Conservation (phyloP, 2,329 filamentous ascomycete genomes). For the Stagonosporopsis cucurbitacearum region DNA sequence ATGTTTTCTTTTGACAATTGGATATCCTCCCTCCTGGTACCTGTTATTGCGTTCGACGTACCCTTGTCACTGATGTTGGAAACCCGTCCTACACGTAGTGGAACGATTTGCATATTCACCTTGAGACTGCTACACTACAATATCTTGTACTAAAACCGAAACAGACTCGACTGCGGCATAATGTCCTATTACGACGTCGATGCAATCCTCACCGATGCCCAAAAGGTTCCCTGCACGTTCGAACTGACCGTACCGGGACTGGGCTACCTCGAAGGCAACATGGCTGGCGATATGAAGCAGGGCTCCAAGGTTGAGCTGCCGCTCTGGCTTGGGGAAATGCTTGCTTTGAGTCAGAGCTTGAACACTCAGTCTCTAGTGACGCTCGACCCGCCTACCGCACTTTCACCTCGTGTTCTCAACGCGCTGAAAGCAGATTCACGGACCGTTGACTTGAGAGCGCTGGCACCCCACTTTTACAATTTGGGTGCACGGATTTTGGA, state of each 20-base stretch:
- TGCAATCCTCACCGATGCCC: constrained; percentile 82
- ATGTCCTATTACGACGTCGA: constrained; percentile 81
- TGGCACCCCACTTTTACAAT: constrained; percentile 87
- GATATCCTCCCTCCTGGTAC: background rate
- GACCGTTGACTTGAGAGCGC: constrained; percentile 80
- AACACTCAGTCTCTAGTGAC: constrained; percentile 60
- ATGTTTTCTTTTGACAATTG: background rate
- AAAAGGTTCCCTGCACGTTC: constrained; percentile 97
- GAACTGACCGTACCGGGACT: constrained; percentile 86
- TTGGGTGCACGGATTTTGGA: constrained; percentile 86
- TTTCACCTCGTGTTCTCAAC: constrained; percentile 81
- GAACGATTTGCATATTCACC: too few relatives aligned
- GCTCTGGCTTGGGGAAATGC: constrained; percentile 93
- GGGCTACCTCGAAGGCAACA: constrained; percentile 87
- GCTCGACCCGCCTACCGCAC: constrained; percentile 79
- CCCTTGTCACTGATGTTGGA: background rate
- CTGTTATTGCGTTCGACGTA: background rate
- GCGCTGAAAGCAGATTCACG: constrained; percentile 90
- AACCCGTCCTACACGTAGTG: background rate
- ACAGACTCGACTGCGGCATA: background rate
- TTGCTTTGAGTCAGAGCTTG: constrained; percentile 65
- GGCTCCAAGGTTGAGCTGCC: constrained; percentile 84
- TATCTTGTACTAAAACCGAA: background rate
- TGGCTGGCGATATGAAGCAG: constrained; percentile 73
- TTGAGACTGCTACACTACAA: background rate